Conservation (phyloP, 2,329 filamentous ascomycete genomes). For the Helicocarpus griseus region DNA sequence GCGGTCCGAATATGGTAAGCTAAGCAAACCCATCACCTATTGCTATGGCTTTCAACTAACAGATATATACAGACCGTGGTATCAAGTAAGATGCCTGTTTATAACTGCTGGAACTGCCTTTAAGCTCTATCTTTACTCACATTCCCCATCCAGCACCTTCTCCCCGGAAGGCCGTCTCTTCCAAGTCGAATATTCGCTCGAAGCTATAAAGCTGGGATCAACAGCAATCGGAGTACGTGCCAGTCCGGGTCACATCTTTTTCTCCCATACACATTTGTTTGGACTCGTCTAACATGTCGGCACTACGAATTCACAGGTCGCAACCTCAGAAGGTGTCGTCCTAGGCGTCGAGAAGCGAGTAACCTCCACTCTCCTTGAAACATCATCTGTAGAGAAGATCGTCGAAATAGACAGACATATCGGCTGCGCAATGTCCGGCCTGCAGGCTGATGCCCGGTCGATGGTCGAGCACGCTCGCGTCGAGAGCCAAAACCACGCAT, state of each 20-base stretch:
- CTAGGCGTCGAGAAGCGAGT: constrained; percentile 98
- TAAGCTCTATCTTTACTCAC: constrained; percentile 16
- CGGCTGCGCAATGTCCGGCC: constrained; percentile 94
- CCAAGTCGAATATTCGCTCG: constrained; percentile 99
- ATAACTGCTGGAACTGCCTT: constrained; percentile 5
- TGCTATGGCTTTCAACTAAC: constrained; percentile 30
- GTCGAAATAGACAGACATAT: constrained; percentile 99
- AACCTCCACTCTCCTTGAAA: constrained; percentile 92
- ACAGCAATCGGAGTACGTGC: constrained; percentile 80
- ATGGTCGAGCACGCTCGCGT: constrained; percentile 98
- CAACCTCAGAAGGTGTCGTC: constrained; percentile 88
- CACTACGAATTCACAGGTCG: constrained; percentile 44
- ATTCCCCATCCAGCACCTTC: constrained; percentile 64
- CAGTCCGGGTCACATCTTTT: background rate
- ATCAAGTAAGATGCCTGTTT: constrained; percentile 65
- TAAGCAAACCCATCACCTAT: background rate
- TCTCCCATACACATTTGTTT: background rate
- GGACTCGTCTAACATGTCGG: constrained; percentile 13
- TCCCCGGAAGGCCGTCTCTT: constrained; percentile 98
- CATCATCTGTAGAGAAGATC: constrained; percentile 97
- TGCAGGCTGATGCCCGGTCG: constrained; percentile 93
- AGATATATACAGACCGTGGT: constrained; percentile 63
- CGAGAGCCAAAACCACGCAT: constrained; percentile 91
- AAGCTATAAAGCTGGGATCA: constrained; percentile 98
- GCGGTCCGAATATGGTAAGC: constrained; percentile 97